Evolutionary conservation across 768 basidiomycete genomes (phyloP), one percentile per base, ranked within the genome.

Genomic region (Suillus paluster): DNA sequence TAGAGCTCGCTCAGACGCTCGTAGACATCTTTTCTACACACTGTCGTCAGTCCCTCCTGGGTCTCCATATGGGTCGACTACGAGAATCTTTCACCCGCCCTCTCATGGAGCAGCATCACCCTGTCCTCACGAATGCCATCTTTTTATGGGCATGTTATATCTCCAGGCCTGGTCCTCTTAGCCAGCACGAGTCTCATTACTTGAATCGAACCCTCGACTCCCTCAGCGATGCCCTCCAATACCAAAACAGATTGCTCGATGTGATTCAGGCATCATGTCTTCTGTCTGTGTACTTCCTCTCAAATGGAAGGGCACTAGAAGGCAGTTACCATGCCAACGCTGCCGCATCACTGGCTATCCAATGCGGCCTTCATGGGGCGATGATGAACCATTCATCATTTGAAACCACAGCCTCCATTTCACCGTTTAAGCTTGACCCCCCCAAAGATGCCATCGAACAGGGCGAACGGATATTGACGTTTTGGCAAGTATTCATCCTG

Each of bases 121-220:
- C 92, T 10, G 85, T 83, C 58, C 81, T 94, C 15, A 85, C 92
- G 81, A 91, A 92, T 69, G 83, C 91, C 63, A 88, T 93, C 69
- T 94, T 87, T 71, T 84, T 93, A 8, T 92, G 91, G 88, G 88
- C 90, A 2, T 93, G 91, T 72, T 91, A 89, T 70, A 81, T 93
- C 44, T 91, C 92, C 11, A 82, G 89, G 23, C 87, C 90, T 8
- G 88, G 86, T 42, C 81, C 85, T 6, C 79, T 93, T 14, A 84
- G 84, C 66, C 84, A 87, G 57, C 88, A 92, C 69, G 91, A 94
- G 74, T 81, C 84, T 17, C 84, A 87, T 64, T 94, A 91, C 69
- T 85, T 94, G 60, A 78, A 76, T 11, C 83, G 84, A 39, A 79
- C 90, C 2, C 83, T 90, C 17, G 83, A 88, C 41, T 81, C 82